These are phyloP conservation scores for Emmonsiellopsis sp. DNA, from an alignment of 2,329 filamentous ascomycete species.

Conservation along the genomic window DNA sequence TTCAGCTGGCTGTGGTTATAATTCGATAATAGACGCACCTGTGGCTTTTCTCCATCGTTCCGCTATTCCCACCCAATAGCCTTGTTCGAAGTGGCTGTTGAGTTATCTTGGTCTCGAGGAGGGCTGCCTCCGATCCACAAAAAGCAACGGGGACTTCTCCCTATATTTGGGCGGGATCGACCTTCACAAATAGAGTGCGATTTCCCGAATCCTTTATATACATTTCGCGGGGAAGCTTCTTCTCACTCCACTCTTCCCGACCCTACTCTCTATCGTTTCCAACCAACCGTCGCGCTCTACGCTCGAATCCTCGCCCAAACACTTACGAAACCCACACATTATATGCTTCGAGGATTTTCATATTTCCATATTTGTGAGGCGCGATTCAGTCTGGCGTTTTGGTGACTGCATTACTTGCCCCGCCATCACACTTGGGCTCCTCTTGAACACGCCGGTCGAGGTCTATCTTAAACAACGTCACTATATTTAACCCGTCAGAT, in stretches of 20 bases:
- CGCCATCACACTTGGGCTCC: not conserved
- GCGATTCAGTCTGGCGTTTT: not conserved
- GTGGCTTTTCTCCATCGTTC: conserved; percentile 11
- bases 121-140: conserved; percentile 1
- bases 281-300: no score
- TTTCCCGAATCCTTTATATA: not conserved
- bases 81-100: conserved; percentile 7
- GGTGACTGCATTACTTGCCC: not conserved
- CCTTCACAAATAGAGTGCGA: not conserved
- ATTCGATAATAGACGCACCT: conserved; percentile 12
- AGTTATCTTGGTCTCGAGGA: conserved; percentile 8
- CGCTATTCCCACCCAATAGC: conserved; percentile 12
- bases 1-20: conserved; percentile 7
- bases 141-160: not conserved
- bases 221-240: conserved; percentile 1
- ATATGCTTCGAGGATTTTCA: no score
- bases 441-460: not conserved
- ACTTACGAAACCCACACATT: no score
- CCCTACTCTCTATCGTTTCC: no score
- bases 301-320: no score
- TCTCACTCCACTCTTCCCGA: not conserved
- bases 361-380: no score
- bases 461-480: not conserved
- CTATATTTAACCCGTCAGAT: no score
- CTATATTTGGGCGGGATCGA: not conserved